phyloP scores from a whole-genome alignment of 441 rosid genomes.

The Jatropha multifida region DNA sequence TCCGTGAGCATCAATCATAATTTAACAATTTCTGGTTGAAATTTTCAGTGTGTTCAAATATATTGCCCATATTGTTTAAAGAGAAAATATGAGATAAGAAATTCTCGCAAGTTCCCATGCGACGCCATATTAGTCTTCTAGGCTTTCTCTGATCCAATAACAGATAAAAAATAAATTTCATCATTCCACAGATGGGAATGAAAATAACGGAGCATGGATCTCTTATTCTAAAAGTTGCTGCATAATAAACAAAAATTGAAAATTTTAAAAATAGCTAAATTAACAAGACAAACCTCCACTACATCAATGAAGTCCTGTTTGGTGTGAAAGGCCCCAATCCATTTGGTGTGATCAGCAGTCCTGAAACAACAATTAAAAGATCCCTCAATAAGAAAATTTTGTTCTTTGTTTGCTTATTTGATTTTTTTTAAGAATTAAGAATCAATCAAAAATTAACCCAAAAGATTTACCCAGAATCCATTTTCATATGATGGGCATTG shows the following conservation, averaged over 20 bases:
- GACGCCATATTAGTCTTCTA: no score
- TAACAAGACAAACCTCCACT: slow-evolving; percentile 56
- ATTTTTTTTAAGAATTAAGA: neutral
- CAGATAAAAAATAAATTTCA: neutral
- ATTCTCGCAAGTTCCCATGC: no score
- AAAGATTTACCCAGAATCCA: slow-evolving; percentile 72
- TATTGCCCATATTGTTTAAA: neutral
- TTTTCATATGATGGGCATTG: slow-evolving; percentile 92
- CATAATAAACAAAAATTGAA: neutral
- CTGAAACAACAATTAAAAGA: slow-evolving; percentile 38
- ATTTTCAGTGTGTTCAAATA: neutral
- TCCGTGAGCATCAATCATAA: neutral
- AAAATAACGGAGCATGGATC: neutral
- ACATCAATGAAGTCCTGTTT: slow-evolving; percentile 91
- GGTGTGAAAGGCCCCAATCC: slow-evolving; percentile 76
- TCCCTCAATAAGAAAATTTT: neutral
- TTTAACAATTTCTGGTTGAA: neutral
- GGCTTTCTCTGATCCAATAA: neutral
- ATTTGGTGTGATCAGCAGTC: slow-evolving; percentile 87
- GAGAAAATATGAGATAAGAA: neutral
- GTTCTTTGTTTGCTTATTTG: neutral
- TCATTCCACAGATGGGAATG: neutral
- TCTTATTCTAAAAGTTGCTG: neutral
- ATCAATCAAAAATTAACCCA: neutral
- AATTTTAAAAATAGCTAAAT: neutral